These are phyloP conservation scores for Exophiala phaeomuriformis DNA, from an alignment of 2,329 filamentous ascomycete species.

Conservation along the genomic window DNA sequence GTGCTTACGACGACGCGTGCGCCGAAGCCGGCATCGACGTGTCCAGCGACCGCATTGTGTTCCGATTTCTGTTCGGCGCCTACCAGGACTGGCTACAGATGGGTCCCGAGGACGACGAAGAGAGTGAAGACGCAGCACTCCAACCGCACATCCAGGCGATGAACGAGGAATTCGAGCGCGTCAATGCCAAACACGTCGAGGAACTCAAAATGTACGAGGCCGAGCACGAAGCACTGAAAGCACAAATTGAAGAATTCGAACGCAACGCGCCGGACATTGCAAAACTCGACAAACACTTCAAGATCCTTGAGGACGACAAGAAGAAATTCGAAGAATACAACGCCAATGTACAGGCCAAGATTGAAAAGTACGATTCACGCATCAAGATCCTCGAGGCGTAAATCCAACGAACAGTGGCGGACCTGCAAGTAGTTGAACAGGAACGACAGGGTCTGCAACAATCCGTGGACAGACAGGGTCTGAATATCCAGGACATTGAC, in stretches of 20 bases:
- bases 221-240: constrained; percentile 70
- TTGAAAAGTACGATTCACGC: constrained; percentile 78
- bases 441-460: constrained; percentile 74
- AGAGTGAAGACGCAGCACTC: constrained; percentile 71
- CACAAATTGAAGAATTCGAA: constrained; percentile 83
- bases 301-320: constrained; percentile 89
- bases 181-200: constrained; percentile 75
- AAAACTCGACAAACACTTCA: constrained; percentile 79
- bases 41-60: constrained; percentile 83
- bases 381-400: constrained; percentile 79
- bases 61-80: constrained; percentile 79
- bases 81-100: constrained; percentile 93
- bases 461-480: constrained; percentile 83
- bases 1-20: constrained; percentile 84
- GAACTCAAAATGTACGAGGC: constrained; percentile 80
- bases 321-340: constrained; percentile 96
- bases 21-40: constrained; percentile 82
- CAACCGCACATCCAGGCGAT: constrained; percentile 80
- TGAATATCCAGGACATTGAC: constrained; percentile 97
- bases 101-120: constrained; percentile 79
- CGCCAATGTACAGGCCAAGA: constrained; percentile 69
- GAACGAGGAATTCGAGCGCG: constrained; percentile 76
- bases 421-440: constrained; percentile 71
- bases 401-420: constrained; percentile 66
- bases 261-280: constrained; percentile 77